A percentile compares a stretch with the other conserved stretches of the same genome.
Conservation (phyloP, 1,139 yeast species). For the Schwanniomyces etchellsii region DNA sequence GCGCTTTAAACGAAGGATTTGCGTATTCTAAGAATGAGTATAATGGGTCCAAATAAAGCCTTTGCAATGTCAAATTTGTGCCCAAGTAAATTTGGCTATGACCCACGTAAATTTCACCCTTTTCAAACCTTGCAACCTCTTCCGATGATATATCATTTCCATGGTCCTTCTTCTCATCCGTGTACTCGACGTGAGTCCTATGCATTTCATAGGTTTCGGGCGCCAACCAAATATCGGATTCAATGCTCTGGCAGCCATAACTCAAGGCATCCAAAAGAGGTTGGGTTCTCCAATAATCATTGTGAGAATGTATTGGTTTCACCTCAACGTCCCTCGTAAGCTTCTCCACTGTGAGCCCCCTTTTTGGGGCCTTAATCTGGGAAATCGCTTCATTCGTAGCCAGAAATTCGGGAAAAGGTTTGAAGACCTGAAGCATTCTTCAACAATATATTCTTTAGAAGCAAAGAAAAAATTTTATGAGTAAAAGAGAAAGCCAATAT, state of each 20-base stretch:
- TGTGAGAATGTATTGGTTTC: constrained; percentile 63
- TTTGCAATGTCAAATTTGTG: constrained; percentile 38
- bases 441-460: no score
- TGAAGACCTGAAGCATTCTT: not conserved
- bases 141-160: no score
- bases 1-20: constrained; percentile 28
- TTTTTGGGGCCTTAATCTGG: constrained; percentile 5
- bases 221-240: constrained; percentile 66
- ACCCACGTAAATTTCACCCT: constrained; percentile 55
- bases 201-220: constrained; percentile 20
- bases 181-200: constrained; percentile 18
- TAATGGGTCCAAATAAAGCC: constrained; percentile 52
- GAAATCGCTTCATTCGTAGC: constrained; percentile 2
- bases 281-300: constrained; percentile 63
- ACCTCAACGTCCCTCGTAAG: constrained; percentile 47
- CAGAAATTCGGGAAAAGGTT: constrained; percentile 7
- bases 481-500: no score
- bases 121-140: constrained; percentile 19
- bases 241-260: constrained; percentile 57
- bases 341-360: constrained; percentile 23
- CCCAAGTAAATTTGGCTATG: constrained; percentile 50
- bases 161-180: constrained; percentile 9
- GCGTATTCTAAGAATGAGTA: constrained; percentile 41
- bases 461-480: no score
- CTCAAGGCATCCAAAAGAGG: constrained; percentile 62